A percentile compares a stretch with the other conserved stretches of the same genome.
phyloP scores from a whole-genome alignment of 345 rosid genomes.

The Turritis glabra region DNA sequence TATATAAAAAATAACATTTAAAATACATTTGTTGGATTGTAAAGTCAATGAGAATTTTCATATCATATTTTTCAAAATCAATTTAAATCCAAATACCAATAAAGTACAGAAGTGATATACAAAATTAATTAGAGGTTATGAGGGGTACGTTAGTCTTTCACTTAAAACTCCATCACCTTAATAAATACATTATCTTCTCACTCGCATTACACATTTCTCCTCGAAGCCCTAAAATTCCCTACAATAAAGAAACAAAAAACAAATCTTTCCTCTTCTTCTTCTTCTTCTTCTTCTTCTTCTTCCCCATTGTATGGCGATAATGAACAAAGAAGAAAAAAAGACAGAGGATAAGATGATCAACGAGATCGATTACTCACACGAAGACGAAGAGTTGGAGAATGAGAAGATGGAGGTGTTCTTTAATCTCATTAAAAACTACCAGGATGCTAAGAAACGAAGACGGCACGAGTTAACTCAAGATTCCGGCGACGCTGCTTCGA shows the following conservation, averaged over 20 bases:
- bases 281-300: not conserved
- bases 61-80: too few species aligned
- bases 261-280: not conserved
- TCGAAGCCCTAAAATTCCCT: not conserved
- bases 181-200: constrained; percentile 13
- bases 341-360: constrained; percentile 25
- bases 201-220: not conserved
- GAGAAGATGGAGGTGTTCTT: constrained; percentile 42
- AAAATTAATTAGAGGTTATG: too few species aligned
- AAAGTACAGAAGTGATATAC: too few species aligned
- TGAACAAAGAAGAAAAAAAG: constrained; percentile 18
- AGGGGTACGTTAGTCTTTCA: constrained; percentile 3
- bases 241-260: not conserved
- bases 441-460: constrained; percentile 31
- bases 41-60: too few species aligned
- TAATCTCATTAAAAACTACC: constrained; percentile 34
- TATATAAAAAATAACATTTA: too few species aligned
- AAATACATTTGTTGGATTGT: too few species aligned
- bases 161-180: not conserved
- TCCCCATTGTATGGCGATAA: not conserved
- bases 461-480: constrained; percentile 30
- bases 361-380: constrained; percentile 14
- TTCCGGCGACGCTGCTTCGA: constrained; percentile 24
- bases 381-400: constrained; percentile 32
- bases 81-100: too few species aligned